phyloP scores from a whole-genome alignment of 2,329 filamentous ascomycete genomes.

The Fusarium continuum region DNA sequence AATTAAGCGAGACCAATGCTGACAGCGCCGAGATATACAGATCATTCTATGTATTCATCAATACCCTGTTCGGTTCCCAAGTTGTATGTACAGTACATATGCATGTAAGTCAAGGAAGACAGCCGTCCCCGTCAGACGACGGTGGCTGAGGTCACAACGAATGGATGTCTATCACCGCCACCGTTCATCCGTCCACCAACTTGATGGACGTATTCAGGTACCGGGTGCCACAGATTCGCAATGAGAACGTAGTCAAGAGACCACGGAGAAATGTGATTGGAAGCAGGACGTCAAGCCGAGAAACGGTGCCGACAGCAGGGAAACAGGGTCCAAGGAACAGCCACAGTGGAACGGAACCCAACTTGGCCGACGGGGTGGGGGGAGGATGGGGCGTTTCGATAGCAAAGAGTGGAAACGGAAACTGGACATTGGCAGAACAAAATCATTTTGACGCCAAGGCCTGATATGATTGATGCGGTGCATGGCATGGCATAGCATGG shows the following conservation, averaged over 20 bases:
- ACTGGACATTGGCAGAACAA: slow-evolving; percentile 10
- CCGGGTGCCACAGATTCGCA: slow-evolving; percentile 32
- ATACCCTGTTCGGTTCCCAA: slow-evolving; percentile 8
- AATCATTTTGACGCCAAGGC: slow-evolving; percentile 32
- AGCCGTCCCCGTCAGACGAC: slow-evolving; percentile 7
- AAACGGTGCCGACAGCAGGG: slow-evolving; percentile 29
- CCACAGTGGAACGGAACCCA: slow-evolving; percentile 26
- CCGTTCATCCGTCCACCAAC: slow-evolving; percentile 24
- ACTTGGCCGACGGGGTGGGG: neutral
- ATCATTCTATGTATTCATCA: slow-evolving; percentile 10
- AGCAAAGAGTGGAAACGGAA: slow-evolving; percentile 14
- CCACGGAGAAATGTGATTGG: slow-evolving; percentile 25
- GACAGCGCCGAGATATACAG: slow-evolving; percentile 1
- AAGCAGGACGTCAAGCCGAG: slow-evolving; percentile 15
- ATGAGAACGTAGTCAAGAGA: slow-evolving; percentile 8
- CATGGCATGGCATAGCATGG: slow-evolving; percentile 15
- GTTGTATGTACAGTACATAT: no score
- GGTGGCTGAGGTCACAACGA: slow-evolving; percentile 28
- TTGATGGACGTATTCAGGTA: slow-evolving; percentile 33
- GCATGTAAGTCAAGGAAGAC: slow-evolving; percentile 17
- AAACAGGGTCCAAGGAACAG: slow-evolving; percentile 33
- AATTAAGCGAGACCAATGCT: neutral
- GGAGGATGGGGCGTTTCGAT: slow-evolving; percentile 9
- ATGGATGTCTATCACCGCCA: slow-evolving; percentile 26
- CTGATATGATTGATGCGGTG: slow-evolving; percentile 26